Conservation (phyloP, 768 basidiomycete species). For the Amanita pseudoporphyria region DNA sequence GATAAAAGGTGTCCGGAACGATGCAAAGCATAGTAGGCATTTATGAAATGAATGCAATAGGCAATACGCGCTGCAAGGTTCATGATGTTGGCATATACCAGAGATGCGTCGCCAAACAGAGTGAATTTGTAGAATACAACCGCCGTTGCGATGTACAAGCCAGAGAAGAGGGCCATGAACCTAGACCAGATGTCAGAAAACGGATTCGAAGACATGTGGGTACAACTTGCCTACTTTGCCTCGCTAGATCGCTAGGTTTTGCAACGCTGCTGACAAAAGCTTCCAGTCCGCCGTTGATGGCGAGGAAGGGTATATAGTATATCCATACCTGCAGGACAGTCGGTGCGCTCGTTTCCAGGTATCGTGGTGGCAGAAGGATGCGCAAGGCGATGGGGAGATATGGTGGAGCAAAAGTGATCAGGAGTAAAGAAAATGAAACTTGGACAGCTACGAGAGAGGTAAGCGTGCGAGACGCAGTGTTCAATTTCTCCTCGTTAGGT, state of each 20-base stretch:
- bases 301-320: constrained; percentile 84
- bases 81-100: constrained; percentile 70
- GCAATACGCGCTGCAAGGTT: constrained; percentile 54
- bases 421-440: constrained; percentile 52
- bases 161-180: constrained; percentile 77
- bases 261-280: constrained; percentile 84
- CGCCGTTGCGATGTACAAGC: constrained; percentile 51
- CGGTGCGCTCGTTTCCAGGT: constrained; percentile 72
- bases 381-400: constrained; percentile 64
- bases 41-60: constrained; percentile 46
- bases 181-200: constrained; percentile 10
- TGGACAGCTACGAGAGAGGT: constrained; percentile 58
- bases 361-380: constrained; percentile 61
- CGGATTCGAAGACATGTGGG: background rate
- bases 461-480: constrained; percentile 42
- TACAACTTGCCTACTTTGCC: constrained; percentile 49
- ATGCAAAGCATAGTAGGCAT: constrained; percentile 27
- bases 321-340: constrained; percentile 70
- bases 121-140: constrained; percentile 33
- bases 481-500: constrained; percentile 14
- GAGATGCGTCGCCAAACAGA: constrained; percentile 48
- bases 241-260: constrained; percentile 49
- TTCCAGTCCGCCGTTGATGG: constrained; percentile 86
- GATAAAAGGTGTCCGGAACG: background rate
- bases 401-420: constrained; percentile 65